Evolutionary conservation across 352 stramenopile species (phyloP).

Genomic region (Phytophthora cajani): DNA sequence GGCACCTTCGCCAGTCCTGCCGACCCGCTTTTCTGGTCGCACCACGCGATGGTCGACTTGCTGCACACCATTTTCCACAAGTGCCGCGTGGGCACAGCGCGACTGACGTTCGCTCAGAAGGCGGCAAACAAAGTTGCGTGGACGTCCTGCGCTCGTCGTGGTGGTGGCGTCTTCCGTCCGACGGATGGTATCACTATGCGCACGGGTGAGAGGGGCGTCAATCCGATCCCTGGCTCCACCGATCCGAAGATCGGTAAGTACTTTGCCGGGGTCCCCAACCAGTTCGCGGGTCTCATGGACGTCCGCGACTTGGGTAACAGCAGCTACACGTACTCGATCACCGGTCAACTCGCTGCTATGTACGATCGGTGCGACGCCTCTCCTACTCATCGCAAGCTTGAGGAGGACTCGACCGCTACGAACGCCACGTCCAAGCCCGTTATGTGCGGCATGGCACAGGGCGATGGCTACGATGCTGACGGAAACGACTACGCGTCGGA

Average conservation of each 20-base stretch:
- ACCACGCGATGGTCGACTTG: constrained; percentile 71
- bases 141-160: constrained; percentile 52
- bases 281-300: constrained; percentile 57
- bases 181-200: constrained; percentile 53
- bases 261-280: constrained; percentile 43
- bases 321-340: constrained; percentile 72
- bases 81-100: constrained; percentile 55
- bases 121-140: constrained; percentile 48
- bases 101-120: constrained; percentile 60
- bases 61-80: constrained; percentile 81
- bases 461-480: constrained; percentile 16
- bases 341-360: constrained; percentile 47
- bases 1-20: constrained; percentile 50
- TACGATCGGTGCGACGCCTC: constrained; percentile 48
- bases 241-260: constrained; percentile 52
- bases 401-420: constrained; percentile 13
- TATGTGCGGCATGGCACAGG: not conserved
- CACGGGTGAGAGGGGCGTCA: constrained; percentile 42
- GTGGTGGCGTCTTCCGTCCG: constrained; percentile 46
- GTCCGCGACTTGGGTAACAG: constrained; percentile 47
- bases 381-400: constrained; percentile 25
- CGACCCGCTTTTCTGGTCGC: constrained; percentile 82
- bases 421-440: constrained; percentile 14
- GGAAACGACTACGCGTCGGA: constrained; percentile 29
- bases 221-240: constrained; percentile 42